Conservation (phyloP, 192 early-diverging fungal species). For the Coemansia sp. region DNA sequence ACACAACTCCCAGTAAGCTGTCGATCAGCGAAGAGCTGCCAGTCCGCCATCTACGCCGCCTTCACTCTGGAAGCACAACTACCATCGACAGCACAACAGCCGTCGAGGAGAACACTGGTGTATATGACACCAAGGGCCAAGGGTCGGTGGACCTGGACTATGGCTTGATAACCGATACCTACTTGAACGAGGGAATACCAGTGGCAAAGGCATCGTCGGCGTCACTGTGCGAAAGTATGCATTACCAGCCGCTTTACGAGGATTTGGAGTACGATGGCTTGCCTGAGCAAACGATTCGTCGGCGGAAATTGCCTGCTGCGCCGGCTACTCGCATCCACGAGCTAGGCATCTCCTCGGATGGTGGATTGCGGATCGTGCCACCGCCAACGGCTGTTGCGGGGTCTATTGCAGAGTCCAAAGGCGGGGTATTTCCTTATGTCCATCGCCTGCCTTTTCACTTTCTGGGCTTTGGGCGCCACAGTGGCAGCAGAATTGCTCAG, state of each 20-base stretch:
- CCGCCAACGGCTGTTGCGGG: not conserved
- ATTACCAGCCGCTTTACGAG: slow-evolving; percentile 12
- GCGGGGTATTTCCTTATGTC: slow-evolving; percentile 9
- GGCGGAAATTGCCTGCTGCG: not conserved
- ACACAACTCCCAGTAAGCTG: slow-evolving; percentile 10
- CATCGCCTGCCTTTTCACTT: slow-evolving; percentile 26
- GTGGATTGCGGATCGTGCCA: not conserved
- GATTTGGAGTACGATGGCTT: not conserved
- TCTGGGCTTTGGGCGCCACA: slow-evolving; percentile 12
- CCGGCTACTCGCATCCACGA: not conserved
- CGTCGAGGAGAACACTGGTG: not conserved
- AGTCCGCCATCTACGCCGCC: not conserved
- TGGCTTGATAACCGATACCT: not conserved
- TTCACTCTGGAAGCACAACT: slow-evolving; percentile 13
- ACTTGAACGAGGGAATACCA: not conserved
- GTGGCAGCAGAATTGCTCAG: not conserved
- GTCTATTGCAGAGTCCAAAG: not conserved
- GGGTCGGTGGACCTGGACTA: slow-evolving; percentile 2
- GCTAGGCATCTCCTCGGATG: not conserved
- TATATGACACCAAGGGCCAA: not conserved
- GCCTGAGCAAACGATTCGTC: not conserved
- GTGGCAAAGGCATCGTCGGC: slow-evolving; percentile 1
- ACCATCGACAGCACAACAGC: slow-evolving; percentile 2
- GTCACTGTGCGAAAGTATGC: slow-evolving; percentile 9
- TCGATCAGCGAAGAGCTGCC: slow-evolving; percentile 7